Evolutionary conservation across 331 rosid genomes (phyloP).

Genomic region (Arachis monticola): DNA sequence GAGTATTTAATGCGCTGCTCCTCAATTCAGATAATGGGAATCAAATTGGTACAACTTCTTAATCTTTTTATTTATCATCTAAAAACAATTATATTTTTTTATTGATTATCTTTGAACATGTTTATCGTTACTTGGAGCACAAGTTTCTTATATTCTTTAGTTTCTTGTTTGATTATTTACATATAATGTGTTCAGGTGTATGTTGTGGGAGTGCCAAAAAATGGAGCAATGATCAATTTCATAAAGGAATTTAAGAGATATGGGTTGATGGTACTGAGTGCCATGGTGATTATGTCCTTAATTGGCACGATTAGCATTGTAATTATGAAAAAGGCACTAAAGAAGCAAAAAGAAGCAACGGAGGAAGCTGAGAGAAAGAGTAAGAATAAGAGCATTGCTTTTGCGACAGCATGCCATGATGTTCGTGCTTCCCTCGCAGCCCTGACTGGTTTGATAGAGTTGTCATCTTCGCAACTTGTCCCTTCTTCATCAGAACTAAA

Average conservation of each 20-base stretch:
- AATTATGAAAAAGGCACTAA: constrained; percentile 15
- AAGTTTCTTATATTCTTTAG: neutral
- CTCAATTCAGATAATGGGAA: constrained; percentile 52
- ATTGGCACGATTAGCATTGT: constrained; percentile 34
- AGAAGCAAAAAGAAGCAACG: constrained; percentile 27
- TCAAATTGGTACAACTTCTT: constrained; percentile 45
- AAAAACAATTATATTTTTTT: neutral
- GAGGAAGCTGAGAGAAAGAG: constrained; percentile 67
- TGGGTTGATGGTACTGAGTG: constrained; percentile 42
- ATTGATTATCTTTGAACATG: neutral
- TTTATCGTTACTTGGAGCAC: neutral
- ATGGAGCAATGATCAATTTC: constrained; percentile 31
- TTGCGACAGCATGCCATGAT: constrained; percentile 68
- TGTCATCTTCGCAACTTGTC: constrained; percentile 43
- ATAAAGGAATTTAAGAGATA: constrained; percentile 27
- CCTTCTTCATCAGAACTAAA: constrained; percentile 50
- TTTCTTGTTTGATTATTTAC: neutral
- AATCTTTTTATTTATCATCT: neutral
- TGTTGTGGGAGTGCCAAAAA: constrained; percentile 45
- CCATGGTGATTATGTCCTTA: constrained; percentile 28
- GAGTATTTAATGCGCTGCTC: constrained; percentile 45
- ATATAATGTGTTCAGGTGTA: constrained; percentile 50
- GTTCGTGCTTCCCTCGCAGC: constrained; percentile 63
- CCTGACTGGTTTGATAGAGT: constrained; percentile 59
- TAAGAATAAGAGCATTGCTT: constrained; percentile 65